Percentiles rank a stretch among this genome's conserved stretches.
phyloP scores from a whole-genome alignment of 306 rosid genomes.

The Malus domestica region ASM211411v1 NC_041793.1:15197501-15198000 shows the following conservation, averaged over 20 bases:
- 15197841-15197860: background rate
- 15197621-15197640: slow-evolving; percentile 66
- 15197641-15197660: slow-evolving; percentile 80
- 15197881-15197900: background rate
- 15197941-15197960: background rate
- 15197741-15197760: slow-evolving; percentile 37
- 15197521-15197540: slow-evolving; percentile 41
- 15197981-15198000: background rate
- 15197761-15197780: slow-evolving; percentile 72
- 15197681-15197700: slow-evolving; percentile 16
- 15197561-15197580: slow-evolving; percentile 75
- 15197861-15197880: background rate
- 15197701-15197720: background rate
- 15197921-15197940: background rate
- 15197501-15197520: slow-evolving; percentile 71
- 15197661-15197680: slow-evolving; percentile 30
- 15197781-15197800: slow-evolving; percentile 61
- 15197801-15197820: slow-evolving; percentile 5
- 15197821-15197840: background rate
- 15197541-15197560: slow-evolving; percentile 67
- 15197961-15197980: background rate
- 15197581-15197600: slow-evolving; percentile 79
- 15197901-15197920: background rate
- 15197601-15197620: slow-evolving; percentile 79
- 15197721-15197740: background rate